phyloP scores from a whole-genome alignment of 2,329 filamentous ascomycete species.

The Xylariaceae sp. region DNA sequence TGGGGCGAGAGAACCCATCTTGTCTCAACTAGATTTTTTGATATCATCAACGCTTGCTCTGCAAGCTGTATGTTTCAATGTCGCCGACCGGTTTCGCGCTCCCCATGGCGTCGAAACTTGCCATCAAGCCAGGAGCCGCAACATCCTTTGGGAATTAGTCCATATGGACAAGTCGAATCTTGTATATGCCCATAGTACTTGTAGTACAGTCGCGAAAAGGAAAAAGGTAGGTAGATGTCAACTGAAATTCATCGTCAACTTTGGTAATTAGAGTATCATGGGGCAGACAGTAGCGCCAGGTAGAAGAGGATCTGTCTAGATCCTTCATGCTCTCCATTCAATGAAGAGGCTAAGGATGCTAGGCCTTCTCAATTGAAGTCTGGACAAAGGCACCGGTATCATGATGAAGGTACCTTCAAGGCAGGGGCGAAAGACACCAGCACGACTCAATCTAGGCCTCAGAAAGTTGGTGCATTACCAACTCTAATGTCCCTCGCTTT shows the following conservation, averaged over 20 bases:
- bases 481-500: constrained; percentile 6
- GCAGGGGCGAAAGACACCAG: neutral
- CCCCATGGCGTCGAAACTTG: neutral
- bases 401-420: neutral
- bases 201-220: neutral
- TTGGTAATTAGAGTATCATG: constrained; percentile 5
- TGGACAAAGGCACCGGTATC: neutral
- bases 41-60: constrained; percentile 3
- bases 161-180: neutral
- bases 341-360: neutral
- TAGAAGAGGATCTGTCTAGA: neutral
- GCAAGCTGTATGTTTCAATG: constrained; percentile 3
- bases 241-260: constrained; percentile 1
- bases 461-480: neutral
- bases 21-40: constrained; percentile 1
- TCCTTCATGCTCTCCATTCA: neutral
- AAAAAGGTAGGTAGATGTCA: neutral
- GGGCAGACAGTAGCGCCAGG: neutral
- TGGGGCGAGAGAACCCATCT: constrained; percentile 1
- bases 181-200: neutral
- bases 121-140: neutral
- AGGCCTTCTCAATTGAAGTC: neutral
- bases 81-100: neutral
- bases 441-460: neutral
- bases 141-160: neutral